These are phyloP conservation scores for Corynascus novoguineensis DNA, from an alignment of 495 filamentous ascomycete species.

Conservation along the genomic window DNA sequence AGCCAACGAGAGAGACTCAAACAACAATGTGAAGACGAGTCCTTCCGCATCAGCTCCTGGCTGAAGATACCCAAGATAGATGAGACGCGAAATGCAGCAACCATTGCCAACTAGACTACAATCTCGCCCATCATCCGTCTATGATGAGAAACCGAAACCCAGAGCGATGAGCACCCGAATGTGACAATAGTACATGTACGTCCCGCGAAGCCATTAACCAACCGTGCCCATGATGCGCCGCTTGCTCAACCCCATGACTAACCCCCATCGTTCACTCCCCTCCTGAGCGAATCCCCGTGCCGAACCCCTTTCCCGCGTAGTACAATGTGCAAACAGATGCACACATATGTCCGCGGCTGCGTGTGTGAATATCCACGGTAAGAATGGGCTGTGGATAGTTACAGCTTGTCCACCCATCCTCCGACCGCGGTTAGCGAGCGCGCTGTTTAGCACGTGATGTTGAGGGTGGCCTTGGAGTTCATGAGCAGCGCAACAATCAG, in stretches of 20 bases:
- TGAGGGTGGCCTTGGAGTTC: conserved; percentile 76
- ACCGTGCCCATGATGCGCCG: conserved; percentile 28
- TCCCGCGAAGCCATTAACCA: conserved; percentile 30
- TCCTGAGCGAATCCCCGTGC: conserved; percentile 15
- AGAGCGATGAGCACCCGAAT: conserved; percentile 40
- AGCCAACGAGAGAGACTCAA: no score
- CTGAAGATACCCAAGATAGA: not conserved
- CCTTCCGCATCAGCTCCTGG: not conserved
- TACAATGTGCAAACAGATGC: conserved; percentile 1
- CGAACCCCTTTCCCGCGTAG: conserved; percentile 1
- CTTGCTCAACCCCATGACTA: conserved; percentile 22
- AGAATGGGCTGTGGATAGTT: conserved; percentile 16
- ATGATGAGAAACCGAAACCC: conserved; percentile 34
- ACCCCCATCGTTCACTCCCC: conserved; percentile 7
- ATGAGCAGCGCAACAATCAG: conserved; percentile 97
- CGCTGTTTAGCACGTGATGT: conserved; percentile 37
- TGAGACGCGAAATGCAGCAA: conserved; percentile 4
- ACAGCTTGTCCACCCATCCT: conserved; percentile 24
- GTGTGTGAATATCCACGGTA: conserved; percentile 9
- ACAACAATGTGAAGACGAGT: no score
- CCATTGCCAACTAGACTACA: conserved; percentile 42
- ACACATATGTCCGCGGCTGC: conserved; percentile 2
- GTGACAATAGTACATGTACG: conserved; percentile 43
- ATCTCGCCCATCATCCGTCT: conserved; percentile 38
- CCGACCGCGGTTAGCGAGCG: not conserved